Evolutionary conservation across 2,329 filamentous ascomycete species (phyloP).

Genomic region (Didymella exigua): DNA sequence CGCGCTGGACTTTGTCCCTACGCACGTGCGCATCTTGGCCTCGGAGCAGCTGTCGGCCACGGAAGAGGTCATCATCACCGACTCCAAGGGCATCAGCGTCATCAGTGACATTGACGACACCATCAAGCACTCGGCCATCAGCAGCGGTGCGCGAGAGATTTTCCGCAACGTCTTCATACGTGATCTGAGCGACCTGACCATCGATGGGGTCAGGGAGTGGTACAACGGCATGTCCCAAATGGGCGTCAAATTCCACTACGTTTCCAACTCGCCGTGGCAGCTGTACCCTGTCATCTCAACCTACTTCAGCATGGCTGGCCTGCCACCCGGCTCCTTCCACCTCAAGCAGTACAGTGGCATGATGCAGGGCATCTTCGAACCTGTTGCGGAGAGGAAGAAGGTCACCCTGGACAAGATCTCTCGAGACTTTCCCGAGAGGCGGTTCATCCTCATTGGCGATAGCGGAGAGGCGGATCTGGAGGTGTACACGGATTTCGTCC

Average conservation of each 20-base stretch:
- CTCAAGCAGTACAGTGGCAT: constrained; percentile 96
- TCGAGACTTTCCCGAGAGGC: constrained; percentile 84
- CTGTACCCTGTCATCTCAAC: constrained; percentile 86
- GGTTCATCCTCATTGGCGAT: constrained; percentile 90
- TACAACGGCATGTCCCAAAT: constrained; percentile 77
- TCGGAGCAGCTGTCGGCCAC: constrained; percentile 83
- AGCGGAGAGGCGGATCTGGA: constrained; percentile 97
- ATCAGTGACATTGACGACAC: constrained; percentile 99
- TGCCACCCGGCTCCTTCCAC: constrained; percentile 90
- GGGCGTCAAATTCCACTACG: constrained; percentile 91
- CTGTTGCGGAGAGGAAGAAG: constrained; percentile 93
- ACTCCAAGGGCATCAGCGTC: constrained; percentile 80
- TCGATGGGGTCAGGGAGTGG: constrained; percentile 90
- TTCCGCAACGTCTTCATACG: constrained; percentile 96
- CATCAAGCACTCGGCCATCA: constrained; percentile 92
- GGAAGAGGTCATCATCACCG: constrained; percentile 76
- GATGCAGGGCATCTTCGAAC: constrained; percentile 97
- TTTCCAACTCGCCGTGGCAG: constrained; percentile 99
- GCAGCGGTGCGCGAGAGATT: constrained; percentile 85
- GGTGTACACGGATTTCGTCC: constrained; percentile 91
- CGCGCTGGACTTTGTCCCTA: constrained; percentile 86
- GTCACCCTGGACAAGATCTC: constrained; percentile 84
- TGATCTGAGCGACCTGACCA: constrained; percentile 77
- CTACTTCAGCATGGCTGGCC: constrained; percentile 78
- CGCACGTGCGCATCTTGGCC: constrained; percentile 83